phyloP scores from a whole-genome alignment of 306 rosid species.

The Corylus heterophylla region DNA sequence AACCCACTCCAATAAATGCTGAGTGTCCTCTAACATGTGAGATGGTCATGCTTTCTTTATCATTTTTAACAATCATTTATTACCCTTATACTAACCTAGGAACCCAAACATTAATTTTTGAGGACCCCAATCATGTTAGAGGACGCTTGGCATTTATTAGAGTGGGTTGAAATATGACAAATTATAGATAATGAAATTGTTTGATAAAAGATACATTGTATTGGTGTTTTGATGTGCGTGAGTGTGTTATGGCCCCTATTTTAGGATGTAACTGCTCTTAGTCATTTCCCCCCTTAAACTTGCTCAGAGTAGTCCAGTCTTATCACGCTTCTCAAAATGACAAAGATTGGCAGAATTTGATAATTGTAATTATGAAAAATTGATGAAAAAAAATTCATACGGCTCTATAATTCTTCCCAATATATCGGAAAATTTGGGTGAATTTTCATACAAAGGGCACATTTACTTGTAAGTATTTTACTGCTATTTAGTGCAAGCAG shows the following conservation, averaged over 20 bases:
- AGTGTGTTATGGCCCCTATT: not conserved
- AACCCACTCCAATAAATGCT: too few relatives aligned
- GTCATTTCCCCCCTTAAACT: not conserved
- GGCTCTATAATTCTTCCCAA: not conserved
- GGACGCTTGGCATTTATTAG: too few relatives aligned
- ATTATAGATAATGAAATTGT: not conserved
- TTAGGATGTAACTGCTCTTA: not conserved
- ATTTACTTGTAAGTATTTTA: not conserved
- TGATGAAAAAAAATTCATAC: not conserved
- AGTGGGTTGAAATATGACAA: not conserved
- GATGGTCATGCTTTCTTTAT: too few relatives aligned
- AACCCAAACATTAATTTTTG: too few relatives aligned
- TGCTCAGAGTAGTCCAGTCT: not conserved
- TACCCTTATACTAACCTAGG: too few relatives aligned
- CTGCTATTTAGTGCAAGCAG: not conserved
- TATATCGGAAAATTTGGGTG: not conserved
- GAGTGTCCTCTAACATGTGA: too few relatives aligned
- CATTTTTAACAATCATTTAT: too few relatives aligned
- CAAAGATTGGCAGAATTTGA: not conserved
- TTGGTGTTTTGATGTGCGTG: not conserved
- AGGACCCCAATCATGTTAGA: too few relatives aligned
- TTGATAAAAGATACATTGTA: not conserved
- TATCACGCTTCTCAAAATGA: not conserved
- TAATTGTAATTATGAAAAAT: not conserved
- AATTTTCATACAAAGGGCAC: not conserved